Percentiles rank a stretch among this genome's conserved stretches.
phyloP scores from a whole-genome alignment of 257 asterid species.

The Sherardia arvensis region DNA sequence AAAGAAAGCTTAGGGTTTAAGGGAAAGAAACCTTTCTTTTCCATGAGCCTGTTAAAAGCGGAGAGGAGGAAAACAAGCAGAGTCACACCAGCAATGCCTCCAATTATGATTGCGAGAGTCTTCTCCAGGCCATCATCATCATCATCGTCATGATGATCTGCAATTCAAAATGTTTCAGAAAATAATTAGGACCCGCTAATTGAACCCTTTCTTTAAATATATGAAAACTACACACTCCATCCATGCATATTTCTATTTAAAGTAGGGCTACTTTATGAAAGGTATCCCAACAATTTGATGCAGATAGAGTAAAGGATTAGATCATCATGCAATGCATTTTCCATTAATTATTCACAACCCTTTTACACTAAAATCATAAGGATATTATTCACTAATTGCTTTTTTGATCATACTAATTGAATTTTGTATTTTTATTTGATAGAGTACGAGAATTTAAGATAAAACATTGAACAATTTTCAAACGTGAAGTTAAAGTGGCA shows the following conservation, averaged over 20 bases:
- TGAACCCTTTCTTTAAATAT: neutral
- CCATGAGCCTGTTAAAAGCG: constrained; percentile 46
- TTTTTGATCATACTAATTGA: no score
- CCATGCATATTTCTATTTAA: no score
- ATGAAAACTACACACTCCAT: neutral
- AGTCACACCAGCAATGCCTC: constrained; percentile 73
- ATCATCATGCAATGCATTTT: neutral
- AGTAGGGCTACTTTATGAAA: constrained; percentile 6
- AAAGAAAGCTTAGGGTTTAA: neutral
- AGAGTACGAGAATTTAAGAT: no score
- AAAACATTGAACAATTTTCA: no score
- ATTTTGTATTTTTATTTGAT: no score
- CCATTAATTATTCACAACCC: no score
- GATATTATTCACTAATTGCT: no score
- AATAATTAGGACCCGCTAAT: neutral
- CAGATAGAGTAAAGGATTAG: neutral
- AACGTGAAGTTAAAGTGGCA: no score
- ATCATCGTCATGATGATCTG: constrained; percentile 18
- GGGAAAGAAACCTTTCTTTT: constrained; percentile 33
- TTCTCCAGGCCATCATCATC: constrained; percentile 55
- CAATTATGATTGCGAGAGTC: constrained; percentile 77
- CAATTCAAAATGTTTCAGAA: neutral
- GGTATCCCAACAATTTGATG: neutral
- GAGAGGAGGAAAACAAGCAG: constrained; percentile 69
- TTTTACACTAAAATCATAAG: no score